Evolutionary conservation across 2,329 filamentous ascomycete genomes (phyloP), one percentile per base, ranked within the genome.

Genomic region (Aspergillus piperis): DNA sequence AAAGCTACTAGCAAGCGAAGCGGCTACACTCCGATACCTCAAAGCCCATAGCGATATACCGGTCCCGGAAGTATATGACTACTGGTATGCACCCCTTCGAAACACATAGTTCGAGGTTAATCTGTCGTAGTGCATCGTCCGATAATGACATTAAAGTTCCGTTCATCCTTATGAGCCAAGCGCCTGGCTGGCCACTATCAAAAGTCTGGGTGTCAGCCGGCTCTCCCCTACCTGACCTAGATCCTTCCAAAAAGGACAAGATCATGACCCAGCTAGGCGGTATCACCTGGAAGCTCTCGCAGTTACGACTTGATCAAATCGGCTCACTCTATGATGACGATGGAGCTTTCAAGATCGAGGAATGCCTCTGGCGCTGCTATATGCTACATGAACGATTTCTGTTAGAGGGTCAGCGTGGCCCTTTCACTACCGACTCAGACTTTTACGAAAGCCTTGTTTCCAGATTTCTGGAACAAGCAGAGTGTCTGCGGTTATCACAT

Each of bases 81-180:
- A 69, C 56, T 68, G 65, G 66, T 69, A 67, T 59, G 21, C 8
- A 56, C 50, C 39, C 54, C 8, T 13, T 13, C 23, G 30, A 30
- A 15, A 17, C 3, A 23, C 5, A 15, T 41, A 3, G 11, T 55
- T 49, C 48, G 36, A 17, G 44, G 15, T 53, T 64, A 60, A 64
- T 27, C 17, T 32, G 39, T 44, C 47, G 27, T 21, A 68, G 66
- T 56, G 56, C 58, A 47, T 62, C 59, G 1, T 53, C 38, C 8
- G 38, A 57, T 5, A 74, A 73, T 64, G 65, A 69, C 6, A 67
- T 73, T 23, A 69, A 69, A 2, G 57, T 74, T 36, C 73, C 73
- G 17, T 75, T 68, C 54, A 75, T 76, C 38, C 57, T 75, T 17
- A 73, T 74, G 68, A 73, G 68, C 63, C 66, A 73, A 64, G 73